Percentiles rank a stretch among this genome's conserved stretches.
Conservation (phyloP, 306 rosid species). For the Luffa aegyptiaca region DNA sequence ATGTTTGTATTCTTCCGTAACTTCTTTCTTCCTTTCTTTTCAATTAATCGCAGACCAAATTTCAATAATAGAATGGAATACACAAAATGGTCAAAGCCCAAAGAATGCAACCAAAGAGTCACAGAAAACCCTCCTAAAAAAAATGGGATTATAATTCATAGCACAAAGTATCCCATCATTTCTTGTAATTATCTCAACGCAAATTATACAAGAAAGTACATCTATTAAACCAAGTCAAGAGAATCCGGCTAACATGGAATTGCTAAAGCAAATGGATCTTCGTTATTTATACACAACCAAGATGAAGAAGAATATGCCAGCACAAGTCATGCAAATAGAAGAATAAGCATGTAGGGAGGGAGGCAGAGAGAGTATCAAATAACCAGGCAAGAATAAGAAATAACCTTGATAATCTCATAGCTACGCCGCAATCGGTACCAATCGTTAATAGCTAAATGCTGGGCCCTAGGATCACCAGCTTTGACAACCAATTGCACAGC, state of each 20-base stretch:
- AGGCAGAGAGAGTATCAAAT: background rate
- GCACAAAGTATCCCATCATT: background rate
- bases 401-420: slow-evolving; percentile 80
- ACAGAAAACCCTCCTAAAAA: background rate
- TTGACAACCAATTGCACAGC: slow-evolving; percentile 83
- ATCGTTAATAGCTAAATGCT: slow-evolving; percentile 49
- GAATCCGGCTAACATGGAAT: background rate
- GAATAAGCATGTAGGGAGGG: background rate
- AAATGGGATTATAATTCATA: background rate
- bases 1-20: background rate
- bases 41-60: background rate
- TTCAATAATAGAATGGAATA: background rate
- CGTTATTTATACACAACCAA: background rate
- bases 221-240: background rate
- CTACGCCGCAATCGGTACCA: slow-evolving; percentile 87
- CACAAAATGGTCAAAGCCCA: background rate
- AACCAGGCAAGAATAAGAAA: background rate
- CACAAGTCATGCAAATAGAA: background rate
- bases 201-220: background rate
- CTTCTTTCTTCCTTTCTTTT: background rate
- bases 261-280: background rate
- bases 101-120: background rate
- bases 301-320: background rate
- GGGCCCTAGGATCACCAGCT: slow-evolving; percentile 80
- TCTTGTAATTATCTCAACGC: background rate